A percentile compares a stretch with the other conserved stretches of the same genome.
Evolutionary conservation across 2,329 filamentous ascomycete species (phyloP).

Genomic region (Fusarium palustre): DNA sequence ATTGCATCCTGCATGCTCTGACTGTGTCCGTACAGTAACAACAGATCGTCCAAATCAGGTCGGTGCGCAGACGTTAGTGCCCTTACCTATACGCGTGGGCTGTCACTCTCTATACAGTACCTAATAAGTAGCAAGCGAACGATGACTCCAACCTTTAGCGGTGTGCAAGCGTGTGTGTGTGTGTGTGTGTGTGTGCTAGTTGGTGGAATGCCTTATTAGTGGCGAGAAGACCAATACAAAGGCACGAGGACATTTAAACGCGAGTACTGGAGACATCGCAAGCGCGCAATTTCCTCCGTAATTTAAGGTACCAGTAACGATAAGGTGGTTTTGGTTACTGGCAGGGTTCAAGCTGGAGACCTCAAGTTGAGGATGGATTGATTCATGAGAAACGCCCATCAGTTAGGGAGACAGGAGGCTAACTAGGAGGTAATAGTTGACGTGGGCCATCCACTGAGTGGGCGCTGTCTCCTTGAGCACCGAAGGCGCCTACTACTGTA

Average conservation of each 20-base stretch:
- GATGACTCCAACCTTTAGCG: conserved; percentile 18
- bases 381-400: conserved; percentile 3
- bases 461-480: background rate
- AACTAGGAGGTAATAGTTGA: background rate
- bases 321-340: conserved; percentile 7
- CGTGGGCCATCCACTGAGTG: background rate
- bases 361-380: background rate
- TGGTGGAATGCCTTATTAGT: conserved; percentile 28
- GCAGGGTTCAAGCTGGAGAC: conserved; percentile 21
- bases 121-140: conserved; percentile 4
- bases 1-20: conserved; percentile 21
- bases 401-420: background rate
- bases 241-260: conserved; percentile 10
- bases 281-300: conserved; percentile 10
- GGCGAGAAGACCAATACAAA: conserved; percentile 25
- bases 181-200: conserved; percentile 4
- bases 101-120: background rate
- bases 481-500: no score
- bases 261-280: conserved; percentile 16
- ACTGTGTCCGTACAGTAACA: background rate
- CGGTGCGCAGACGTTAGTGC: conserved; percentile 21
- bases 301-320: conserved; percentile 13
- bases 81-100: conserved; percentile 16
- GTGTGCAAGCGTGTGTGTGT: conserved; percentile 13
- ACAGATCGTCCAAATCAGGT: conserved; percentile 8